Evolutionary conservation across 495 filamentous ascomycete species (phyloP), one percentile per base, ranked within the genome.

Genomic region (Lichenothelia convexa): DNA sequence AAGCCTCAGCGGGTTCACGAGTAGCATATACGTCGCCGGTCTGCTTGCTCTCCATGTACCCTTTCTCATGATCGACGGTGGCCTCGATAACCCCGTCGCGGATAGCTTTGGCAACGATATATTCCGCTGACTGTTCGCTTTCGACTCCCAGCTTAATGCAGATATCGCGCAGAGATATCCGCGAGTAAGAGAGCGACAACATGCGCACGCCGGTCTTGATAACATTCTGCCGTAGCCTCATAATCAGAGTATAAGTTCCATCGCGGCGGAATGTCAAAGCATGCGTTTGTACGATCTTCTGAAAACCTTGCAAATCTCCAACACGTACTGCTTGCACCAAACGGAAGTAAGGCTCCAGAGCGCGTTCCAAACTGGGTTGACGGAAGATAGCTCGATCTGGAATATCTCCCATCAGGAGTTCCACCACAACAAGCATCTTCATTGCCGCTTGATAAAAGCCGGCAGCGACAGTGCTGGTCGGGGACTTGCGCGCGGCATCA

Each of bases 191-290:
- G 50, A 97, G 64, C 20, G 86, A 93, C 75, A 97, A 93, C 82
- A 93, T 94, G 43, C 89, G 82, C 45, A 97, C 89, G 46, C 89
- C 89, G 22, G 89, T 97, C 64, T 93, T 93, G 72, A 97, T 95
- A 55, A 97, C 89, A 58, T 95, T 95, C 55, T 97, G 89, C 35
- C 89, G 73, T 26, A 97, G 66, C 32, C 89, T 83, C 42, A 94
- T 68, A 53, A 94, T 87, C 34, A 97, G 67, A 5, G 85, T 93
- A 59, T 95, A 95, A 15, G 86, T 94, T 36, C 83, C 84, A 55
- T 97, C 91, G 37, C 77, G 76, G 32, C 80, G 73, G 74, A 95
- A 97, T 12, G 75, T 78, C 17, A 75, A 70, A 37, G 72, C 76
- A 58, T 93, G 73, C 15, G 70, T 69, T 42, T 75, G 73, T 38